Conservation (phyloP, 352 stramenopile genomes). For the Thalassiosira livingstoniorum region DNA sequence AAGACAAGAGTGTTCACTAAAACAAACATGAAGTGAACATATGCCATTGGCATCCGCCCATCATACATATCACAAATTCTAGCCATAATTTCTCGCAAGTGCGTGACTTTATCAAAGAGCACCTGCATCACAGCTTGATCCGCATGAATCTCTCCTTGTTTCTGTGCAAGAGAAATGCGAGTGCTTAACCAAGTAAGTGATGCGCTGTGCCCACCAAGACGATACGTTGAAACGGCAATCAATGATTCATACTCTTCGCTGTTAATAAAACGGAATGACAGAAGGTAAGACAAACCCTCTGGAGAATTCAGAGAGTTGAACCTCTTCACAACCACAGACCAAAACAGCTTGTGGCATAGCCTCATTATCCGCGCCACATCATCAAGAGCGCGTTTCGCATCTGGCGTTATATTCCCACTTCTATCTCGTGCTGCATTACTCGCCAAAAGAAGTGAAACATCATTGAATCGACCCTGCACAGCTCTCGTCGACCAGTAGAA, state of each 20-base stretch:
- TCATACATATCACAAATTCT: too few species aligned
- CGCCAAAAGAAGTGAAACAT: background rate
- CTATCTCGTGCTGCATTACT: background rate
- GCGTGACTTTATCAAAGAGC: constrained; percentile 7
- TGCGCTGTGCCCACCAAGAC: background rate
- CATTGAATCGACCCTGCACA: constrained; percentile 3
- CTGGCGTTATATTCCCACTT: background rate
- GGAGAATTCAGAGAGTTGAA: background rate
- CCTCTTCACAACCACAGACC: background rate
- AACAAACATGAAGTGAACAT: too few species aligned
- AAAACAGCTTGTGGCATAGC: constrained; percentile 6
- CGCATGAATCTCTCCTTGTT: background rate
- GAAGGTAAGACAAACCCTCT: constrained; percentile 8
- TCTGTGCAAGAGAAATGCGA: background rate
- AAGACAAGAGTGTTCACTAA: too few species aligned
- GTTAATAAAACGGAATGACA: background rate
- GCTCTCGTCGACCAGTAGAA: background rate
- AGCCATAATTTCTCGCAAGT: too few species aligned
- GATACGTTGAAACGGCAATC: background rate
- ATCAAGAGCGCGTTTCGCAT: background rate
- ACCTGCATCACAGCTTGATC: background rate
- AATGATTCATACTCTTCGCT: background rate
- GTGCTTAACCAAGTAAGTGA: background rate
- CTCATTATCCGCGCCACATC: background rate
- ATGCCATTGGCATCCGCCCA: too few species aligned